Percentiles rank a stretch among this genome's conserved stretches.
These are phyloP conservation scores for Sclerotiophoma versabilis DNA, from an alignment of 2,329 filamentous ascomycete genomes.

Conservation along the genomic window DNA sequence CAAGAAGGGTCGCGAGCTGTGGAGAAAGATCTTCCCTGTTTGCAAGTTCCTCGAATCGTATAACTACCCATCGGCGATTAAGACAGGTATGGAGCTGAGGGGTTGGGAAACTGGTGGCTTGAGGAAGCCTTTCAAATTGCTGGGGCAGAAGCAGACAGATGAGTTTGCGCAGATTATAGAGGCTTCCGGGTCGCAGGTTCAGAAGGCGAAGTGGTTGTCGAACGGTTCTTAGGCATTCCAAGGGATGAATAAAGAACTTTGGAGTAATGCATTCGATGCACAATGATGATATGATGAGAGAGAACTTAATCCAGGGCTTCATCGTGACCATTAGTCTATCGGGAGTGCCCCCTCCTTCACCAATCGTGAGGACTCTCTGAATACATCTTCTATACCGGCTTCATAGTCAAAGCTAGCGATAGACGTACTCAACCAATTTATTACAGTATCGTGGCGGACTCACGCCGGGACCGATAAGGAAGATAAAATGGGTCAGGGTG, in stretches of 20 bases:
- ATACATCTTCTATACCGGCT: not conserved
- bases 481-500: too few species aligned
- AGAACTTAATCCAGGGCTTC: not conserved
- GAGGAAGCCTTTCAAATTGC: slow-evolving; percentile 58
- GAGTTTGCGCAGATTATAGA: slow-evolving; percentile 9
- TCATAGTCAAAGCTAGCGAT: too few species aligned
- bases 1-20: slow-evolving; percentile 54
- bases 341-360: too few species aligned
- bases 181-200: not conserved
- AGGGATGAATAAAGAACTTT: not conserved
- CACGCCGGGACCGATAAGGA: too few species aligned
- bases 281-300: not conserved
- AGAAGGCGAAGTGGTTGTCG: slow-evolving; percentile 9
- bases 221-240: slow-evolving; percentile 1
- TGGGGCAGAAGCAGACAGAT: slow-evolving; percentile 23
- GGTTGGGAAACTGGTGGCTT: slow-evolving; percentile 57
- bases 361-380: too few species aligned
- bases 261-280: not conserved
- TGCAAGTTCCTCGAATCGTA: slow-evolving; percentile 60
- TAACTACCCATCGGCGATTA: slow-evolving; percentile 58
- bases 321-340: too few species aligned
- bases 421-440: too few species aligned
- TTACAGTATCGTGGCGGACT: too few species aligned
- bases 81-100: slow-evolving; percentile 59
- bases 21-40: slow-evolving; percentile 59